Conservation (phyloP, 2,329 filamentous ascomycete species). For the Claviceps digitariae region DNA sequence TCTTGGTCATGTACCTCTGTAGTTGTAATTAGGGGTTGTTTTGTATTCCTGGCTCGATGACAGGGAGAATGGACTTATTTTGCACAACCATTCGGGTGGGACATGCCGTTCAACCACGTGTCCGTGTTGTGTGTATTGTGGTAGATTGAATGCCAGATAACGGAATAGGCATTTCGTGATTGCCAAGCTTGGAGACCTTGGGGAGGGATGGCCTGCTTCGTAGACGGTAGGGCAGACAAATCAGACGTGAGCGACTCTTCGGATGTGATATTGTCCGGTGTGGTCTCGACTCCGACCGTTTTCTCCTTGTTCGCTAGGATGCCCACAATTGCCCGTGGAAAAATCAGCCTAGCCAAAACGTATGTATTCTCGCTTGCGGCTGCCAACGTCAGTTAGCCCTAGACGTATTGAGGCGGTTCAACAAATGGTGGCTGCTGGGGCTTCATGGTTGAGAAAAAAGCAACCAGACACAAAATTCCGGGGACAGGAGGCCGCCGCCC, state of each 20-base stretch:
- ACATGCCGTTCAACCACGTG: conserved; percentile 1
- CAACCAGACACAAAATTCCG: not conserved
- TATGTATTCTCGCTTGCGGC: conserved; percentile 7
- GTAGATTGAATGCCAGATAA: not conserved
- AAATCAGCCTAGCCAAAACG: conserved; percentile 1
- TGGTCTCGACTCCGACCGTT: not conserved
- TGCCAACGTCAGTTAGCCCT: conserved; percentile 7
- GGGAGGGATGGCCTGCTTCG: not conserved
- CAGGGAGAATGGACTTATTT: not conserved
- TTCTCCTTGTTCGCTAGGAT: not conserved
- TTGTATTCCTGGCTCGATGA: not conserved
- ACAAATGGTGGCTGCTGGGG: not conserved
- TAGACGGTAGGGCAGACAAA: conserved; percentile 5
- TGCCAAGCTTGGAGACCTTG: not conserved
- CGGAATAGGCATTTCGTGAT: not conserved
- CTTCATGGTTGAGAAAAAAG: not conserved
- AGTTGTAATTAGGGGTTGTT: not conserved
- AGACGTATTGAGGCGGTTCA: not conserved
- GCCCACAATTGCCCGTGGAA: not conserved
- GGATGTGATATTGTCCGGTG: not conserved
- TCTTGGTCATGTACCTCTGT: not conserved
- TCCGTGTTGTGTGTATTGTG: not conserved
- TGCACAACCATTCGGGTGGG: not conserved
- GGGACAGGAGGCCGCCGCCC: not conserved
- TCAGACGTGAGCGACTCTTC: not conserved